A percentile compares a stretch with the other conserved stretches of the same genome.
Conservation (phyloP, 371 early-diverging fungal genomes). For the Capillidium heterosporum region DNA sequence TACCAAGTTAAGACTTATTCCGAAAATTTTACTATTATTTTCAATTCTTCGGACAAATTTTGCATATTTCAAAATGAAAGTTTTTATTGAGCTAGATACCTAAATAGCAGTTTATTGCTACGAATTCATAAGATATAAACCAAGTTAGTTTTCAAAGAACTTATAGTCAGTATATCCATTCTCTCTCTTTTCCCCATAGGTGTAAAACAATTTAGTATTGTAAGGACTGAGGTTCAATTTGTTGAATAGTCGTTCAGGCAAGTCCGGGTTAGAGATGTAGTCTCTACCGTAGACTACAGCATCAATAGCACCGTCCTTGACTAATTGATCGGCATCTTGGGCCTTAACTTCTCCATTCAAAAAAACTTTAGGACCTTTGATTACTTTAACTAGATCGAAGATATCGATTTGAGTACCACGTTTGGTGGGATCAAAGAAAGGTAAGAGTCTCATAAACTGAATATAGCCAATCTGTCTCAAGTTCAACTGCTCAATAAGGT, state of each 20-base stretch:
- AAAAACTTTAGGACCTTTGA: not conserved
- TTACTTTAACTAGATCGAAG: not conserved
- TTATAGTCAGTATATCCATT: constrained; percentile 1
- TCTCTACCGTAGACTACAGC: constrained; percentile 1
- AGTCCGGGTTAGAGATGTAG: not conserved
- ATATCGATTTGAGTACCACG: not conserved
- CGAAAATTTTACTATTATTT: no score
- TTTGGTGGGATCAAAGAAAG: not conserved
- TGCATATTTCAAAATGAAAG: no score
- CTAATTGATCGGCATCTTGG: not conserved
- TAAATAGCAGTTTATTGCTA: no score
- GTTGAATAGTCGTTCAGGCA: not conserved
- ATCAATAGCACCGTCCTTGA: not conserved
- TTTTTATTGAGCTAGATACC: no score
- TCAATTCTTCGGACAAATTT: not conserved
- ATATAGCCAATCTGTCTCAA: not conserved
- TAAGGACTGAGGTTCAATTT: not conserved
- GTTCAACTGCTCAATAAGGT: not conserved
- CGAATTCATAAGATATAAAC: no score
- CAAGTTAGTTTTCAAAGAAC: not conserved
- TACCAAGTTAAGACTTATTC: no score
- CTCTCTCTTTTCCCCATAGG: not conserved
- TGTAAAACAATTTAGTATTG: not conserved
- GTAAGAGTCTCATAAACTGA: not conserved
- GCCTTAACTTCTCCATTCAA: not conserved